These are phyloP conservation scores for Barnettozyma salicaria DNA, from an alignment of 805 yeast genomes.

Conservation along the genomic window DNA sequence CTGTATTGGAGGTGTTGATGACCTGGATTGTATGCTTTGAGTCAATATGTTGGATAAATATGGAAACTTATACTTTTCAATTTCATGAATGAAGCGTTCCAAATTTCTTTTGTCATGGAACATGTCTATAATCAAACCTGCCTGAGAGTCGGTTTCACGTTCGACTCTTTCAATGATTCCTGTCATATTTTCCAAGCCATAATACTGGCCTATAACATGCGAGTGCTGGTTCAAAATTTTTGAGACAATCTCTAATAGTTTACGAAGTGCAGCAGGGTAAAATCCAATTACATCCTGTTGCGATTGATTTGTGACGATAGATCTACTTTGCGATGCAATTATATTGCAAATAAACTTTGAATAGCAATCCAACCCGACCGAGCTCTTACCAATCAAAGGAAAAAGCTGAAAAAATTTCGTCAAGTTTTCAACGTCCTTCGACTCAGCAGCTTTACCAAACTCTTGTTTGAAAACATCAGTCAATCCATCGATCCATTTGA, in stretches of 20 bases:
- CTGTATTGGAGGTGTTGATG: constrained; percentile 5
- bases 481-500: constrained; percentile 54
- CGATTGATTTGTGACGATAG: constrained; percentile 44
- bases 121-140: constrained; percentile 81
- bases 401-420: constrained; percentile 80
- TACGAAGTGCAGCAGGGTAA: constrained; percentile 55
- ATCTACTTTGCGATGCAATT: constrained; percentile 71
- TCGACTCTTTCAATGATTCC: constrained; percentile 71
- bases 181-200: constrained; percentile 57
- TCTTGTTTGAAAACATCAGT: constrained; percentile 50
- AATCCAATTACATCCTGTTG: constrained; percentile 41
- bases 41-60: constrained; percentile 19
- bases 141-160: constrained; percentile 87
- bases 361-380: constrained; percentile 71
- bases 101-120: constrained; percentile 69
- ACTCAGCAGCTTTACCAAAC: constrained; percentile 65
- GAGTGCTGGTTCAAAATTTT: constrained; percentile 83
- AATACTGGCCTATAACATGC: constrained; percentile 65
- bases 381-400: constrained; percentile 73
- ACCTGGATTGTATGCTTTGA: constrained; percentile 4
- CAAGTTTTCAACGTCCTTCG: constrained; percentile 58
- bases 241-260: constrained; percentile 78
- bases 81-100: constrained; percentile 48
- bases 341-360: constrained; percentile 82
- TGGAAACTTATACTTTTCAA: constrained; percentile 50